Evolutionary conservation across 306 rosid genomes (phyloP).

Genomic region (Cucurbita ficifolia): DNA sequence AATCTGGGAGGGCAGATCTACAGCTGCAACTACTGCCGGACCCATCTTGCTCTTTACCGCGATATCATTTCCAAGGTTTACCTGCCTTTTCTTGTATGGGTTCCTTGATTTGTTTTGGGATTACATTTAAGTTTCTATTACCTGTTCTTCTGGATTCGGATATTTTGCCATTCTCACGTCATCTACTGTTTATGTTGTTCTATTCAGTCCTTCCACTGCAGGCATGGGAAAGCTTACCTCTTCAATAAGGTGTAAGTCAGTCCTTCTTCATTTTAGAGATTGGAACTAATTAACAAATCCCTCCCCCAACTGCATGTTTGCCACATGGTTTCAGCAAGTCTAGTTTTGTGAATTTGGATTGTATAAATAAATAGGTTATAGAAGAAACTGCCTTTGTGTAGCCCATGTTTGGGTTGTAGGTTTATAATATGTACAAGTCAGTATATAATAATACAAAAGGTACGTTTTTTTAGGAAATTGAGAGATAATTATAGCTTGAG

Average conservation of each 20-base stretch:
- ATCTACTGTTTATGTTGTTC: constrained; percentile 12
- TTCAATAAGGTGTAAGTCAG: constrained; percentile 92
- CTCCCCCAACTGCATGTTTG: neutral
- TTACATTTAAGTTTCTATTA: neutral
- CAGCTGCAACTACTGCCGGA: constrained; percentile 3
- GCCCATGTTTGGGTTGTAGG: neutral
- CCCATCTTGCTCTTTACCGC: constrained; percentile 9
- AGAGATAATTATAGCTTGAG: neutral
- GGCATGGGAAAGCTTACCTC: constrained; percentile 87
- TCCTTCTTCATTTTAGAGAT: constrained; percentile 19
- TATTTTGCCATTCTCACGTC: constrained; percentile 13
- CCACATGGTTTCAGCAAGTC: neutral
- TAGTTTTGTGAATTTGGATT: neutral
- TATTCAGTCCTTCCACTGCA: constrained; percentile 59
- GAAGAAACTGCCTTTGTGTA: neutral
- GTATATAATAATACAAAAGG: neutral
- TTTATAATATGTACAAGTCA: neutral
- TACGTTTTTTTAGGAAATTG: neutral
- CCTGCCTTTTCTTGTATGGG: no score
- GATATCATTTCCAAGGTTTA: constrained; percentile 9
- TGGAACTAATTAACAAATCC: neutral
- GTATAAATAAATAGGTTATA: neutral
- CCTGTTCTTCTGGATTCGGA: neutral
- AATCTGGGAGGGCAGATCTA: constrained; percentile 11
- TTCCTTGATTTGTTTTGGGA: no score